Evolutionary conservation across 2,329 filamentous ascomycete species (phyloP).

Genomic region (Cryphonectria nitschkei): DNA sequence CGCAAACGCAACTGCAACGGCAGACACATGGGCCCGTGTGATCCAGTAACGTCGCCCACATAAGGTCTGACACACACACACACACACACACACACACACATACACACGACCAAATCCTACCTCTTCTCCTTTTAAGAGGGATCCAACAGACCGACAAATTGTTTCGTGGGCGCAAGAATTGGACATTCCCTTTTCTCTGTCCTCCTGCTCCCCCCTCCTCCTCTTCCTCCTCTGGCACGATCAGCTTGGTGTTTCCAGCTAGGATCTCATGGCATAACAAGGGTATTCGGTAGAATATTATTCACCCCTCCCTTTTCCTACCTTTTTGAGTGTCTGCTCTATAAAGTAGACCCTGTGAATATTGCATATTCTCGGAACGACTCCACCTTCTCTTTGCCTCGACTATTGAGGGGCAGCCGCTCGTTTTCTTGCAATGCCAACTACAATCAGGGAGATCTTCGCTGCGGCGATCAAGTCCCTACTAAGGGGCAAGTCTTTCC

Average conservation of each 20-base stretch:
- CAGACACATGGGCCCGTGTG: not conserved
- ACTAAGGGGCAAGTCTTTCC: slow-evolving; percentile 60
- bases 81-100: not conserved
- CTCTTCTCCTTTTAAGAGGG: not conserved
- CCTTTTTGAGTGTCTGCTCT: not conserved
- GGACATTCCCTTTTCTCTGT: not conserved
- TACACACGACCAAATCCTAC: not conserved
- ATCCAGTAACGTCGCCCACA: slow-evolving; percentile 4
- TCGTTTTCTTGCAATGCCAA: slow-evolving; percentile 61
- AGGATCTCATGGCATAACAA: not conserved
- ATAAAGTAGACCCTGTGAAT: not conserved
- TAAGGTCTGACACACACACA: not conserved
- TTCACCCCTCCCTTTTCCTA: not conserved
- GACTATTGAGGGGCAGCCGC: slow-evolving; percentile 51
- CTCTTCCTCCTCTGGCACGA: not conserved
- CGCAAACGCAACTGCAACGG: slow-evolving; percentile 44
- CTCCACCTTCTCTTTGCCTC: not conserved
- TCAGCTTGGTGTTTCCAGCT: not conserved
- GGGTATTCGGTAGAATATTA: not conserved
- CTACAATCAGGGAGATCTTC: slow-evolving; percentile 56
- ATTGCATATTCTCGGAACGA: not conserved
- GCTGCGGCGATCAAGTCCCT: slow-evolving; percentile 61
- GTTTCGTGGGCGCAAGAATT: not conserved
- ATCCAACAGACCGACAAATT: not conserved
- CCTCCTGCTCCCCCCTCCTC: not conserved